Conservation (phyloP, 805 yeast genomes). For the Ascoidea tarda region DNA sequence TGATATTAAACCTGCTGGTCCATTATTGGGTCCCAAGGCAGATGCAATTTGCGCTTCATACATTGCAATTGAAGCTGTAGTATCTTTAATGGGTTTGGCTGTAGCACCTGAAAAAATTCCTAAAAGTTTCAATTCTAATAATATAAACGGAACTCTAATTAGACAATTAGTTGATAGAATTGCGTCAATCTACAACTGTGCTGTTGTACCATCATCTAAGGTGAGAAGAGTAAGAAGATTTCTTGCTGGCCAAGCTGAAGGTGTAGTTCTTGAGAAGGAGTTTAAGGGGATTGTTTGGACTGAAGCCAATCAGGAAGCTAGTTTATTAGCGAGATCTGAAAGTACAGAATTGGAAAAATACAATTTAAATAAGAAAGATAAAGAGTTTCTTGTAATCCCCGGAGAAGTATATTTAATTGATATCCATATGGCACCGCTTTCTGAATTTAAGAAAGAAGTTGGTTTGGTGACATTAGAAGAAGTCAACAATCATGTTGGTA, state of each 20-base stretch:
- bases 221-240: slow-evolving; percentile 87
- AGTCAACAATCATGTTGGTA: slow-evolving; percentile 50
- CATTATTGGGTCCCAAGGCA: slow-evolving; percentile 72
- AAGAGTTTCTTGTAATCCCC: slow-evolving; percentile 54
- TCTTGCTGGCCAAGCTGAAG: slow-evolving; percentile 91
- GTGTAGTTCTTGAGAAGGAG: slow-evolving; percentile 80
- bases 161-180: slow-evolving; percentile 72
- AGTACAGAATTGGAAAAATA: neutral
- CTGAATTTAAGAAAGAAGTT: slow-evolving; percentile 30
- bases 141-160: slow-evolving; percentile 55
- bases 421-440: slow-evolving; percentile 60
- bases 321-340: slow-evolving; percentile 30
- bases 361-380: slow-evolving; percentile 12
- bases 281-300: slow-evolving; percentile 88
- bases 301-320: slow-evolving; percentile 64
- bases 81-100: slow-evolving; percentile 58
- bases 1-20: slow-evolving; percentile 46
- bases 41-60: slow-evolving; percentile 85
- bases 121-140: slow-evolving; percentile 24
- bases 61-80: slow-evolving; percentile 80
- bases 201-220: slow-evolving; percentile 83
- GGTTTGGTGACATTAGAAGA: slow-evolving; percentile 61
- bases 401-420: slow-evolving; percentile 87
- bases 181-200: slow-evolving; percentile 73
- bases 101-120: slow-evolving; percentile 69